Conservation (phyloP, 2,329 filamentous ascomycete genomes). For the Beauveria pseudobassiana region DNA sequence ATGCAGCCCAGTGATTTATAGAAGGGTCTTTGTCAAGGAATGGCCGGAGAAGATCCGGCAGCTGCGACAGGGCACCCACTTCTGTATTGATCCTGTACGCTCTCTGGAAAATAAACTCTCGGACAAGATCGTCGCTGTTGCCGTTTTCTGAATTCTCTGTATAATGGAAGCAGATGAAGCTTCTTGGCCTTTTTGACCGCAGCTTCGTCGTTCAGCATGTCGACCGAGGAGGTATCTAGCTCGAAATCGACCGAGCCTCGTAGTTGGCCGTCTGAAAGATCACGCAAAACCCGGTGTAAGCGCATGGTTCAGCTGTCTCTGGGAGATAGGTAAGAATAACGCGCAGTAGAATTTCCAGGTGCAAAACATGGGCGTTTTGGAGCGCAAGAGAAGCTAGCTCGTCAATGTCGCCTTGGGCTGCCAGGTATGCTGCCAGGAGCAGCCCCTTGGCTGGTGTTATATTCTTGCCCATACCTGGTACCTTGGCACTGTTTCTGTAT, state of each 20-base stretch:
- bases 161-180: constrained; percentile 54
- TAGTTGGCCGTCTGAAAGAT: constrained; percentile 44
- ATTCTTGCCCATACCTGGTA: constrained; percentile 14
- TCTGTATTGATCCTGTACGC: constrained; percentile 62
- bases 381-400: constrained; percentile 54
- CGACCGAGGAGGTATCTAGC: constrained; percentile 50
- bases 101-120: constrained; percentile 59
- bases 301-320: constrained; percentile 56
- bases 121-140: constrained; percentile 46
- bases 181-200: constrained; percentile 57
- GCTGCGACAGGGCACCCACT: constrained; percentile 61
- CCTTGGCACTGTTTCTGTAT: background rate
- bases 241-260: constrained; percentile 29
- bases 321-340: constrained; percentile 73
- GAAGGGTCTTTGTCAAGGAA: constrained; percentile 56
- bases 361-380: constrained; percentile 49
- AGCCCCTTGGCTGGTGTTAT: constrained; percentile 62
- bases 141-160: constrained; percentile 38
- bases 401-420: constrained; percentile 57
- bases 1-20: constrained; percentile 61
- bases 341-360: constrained; percentile 58
- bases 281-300: constrained; percentile 56
- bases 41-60: constrained; percentile 60
- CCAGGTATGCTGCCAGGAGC: constrained; percentile 64
- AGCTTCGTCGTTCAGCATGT: constrained; percentile 52